Conservation (phyloP, 176 grass and related monocot genomes). For the Tillandsia leiboldiana region DNA sequence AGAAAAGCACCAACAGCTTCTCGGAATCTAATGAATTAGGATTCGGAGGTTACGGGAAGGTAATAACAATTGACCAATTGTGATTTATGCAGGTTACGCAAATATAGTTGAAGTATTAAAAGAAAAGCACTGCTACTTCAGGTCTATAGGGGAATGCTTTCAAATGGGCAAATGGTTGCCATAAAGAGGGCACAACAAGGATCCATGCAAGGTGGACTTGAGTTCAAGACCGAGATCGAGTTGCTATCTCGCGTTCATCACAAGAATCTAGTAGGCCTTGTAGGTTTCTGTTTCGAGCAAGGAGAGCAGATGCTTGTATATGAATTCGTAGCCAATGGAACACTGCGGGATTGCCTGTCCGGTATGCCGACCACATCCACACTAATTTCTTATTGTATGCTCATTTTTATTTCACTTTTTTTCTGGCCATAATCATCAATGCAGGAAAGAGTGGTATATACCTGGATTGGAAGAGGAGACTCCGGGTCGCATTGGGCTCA, state of each 20-base stretch:
- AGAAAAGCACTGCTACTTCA: slow-evolving; percentile 6
- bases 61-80: slow-evolving; percentile 3
- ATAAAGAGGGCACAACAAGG: slow-evolving; percentile 82
- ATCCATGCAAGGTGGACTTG: slow-evolving; percentile 75
- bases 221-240: slow-evolving; percentile 99
- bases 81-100: neutral
- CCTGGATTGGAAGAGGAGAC: slow-evolving; percentile 76
- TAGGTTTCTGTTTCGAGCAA: slow-evolving; percentile 96
- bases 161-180: slow-evolving; percentile 65
- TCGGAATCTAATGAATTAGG: slow-evolving; percentile 75
- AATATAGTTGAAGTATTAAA: neutral
- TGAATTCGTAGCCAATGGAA: slow-evolving; percentile 76
- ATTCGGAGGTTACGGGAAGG: slow-evolving; percentile 82
- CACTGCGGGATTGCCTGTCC: slow-evolving; percentile 64
- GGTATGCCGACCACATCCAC: slow-evolving; percentile 16
- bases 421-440: neutral
- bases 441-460: slow-evolving; percentile 72
- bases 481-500: slow-evolving; percentile 60
- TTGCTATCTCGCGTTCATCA: slow-evolving; percentile 98
- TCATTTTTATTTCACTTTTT: neutral
- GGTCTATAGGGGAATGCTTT: slow-evolving; percentile 66
- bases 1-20: slow-evolving; percentile 67
- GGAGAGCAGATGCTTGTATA: slow-evolving; percentile 97
- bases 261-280: slow-evolving; percentile 83
- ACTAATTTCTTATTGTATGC: neutral